Percentiles rank a stretch among this genome's conserved stretches.
phyloP scores from a whole-genome alignment of 2,329 filamentous ascomycete species.

The Sphaceloma murrayae region DNA sequence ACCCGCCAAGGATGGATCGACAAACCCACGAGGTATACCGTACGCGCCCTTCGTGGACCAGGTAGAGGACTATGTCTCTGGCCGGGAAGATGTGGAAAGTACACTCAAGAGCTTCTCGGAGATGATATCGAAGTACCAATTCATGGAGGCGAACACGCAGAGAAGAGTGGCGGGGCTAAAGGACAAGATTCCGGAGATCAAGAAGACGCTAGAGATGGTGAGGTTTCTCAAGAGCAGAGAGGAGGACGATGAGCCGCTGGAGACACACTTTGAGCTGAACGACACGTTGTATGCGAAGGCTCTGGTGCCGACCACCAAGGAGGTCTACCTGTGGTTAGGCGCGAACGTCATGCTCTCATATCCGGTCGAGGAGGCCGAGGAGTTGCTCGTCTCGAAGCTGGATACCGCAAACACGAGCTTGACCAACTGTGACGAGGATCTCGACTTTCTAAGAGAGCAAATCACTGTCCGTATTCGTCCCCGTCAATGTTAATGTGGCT shows the following conservation, averaged over 20 bases:
- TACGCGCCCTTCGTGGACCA: slow-evolving; percentile 78
- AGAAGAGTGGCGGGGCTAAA: slow-evolving; percentile 69
- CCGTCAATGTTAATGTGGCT: no score
- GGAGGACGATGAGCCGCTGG: slow-evolving; percentile 61
- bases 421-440: slow-evolving; percentile 85
- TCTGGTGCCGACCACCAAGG: slow-evolving; percentile 67
- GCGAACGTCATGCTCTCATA: slow-evolving; percentile 98
- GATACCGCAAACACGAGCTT: slow-evolving; percentile 69
- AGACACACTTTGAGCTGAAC: slow-evolving; percentile 93
- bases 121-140: slow-evolving; percentile 98
- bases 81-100: slow-evolving; percentile 67
- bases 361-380: slow-evolving; percentile 76
- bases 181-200: slow-evolving; percentile 95
- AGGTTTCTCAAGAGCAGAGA: slow-evolving; percentile 70
- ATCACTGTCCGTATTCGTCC: slow-evolving; percentile 85
- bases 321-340: slow-evolving; percentile 96
- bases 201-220: slow-evolving; percentile 89
- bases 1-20: slow-evolving; percentile 39
- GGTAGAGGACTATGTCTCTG: slow-evolving; percentile 77
- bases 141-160: slow-evolving; percentile 94
- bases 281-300: slow-evolving; percentile 92
- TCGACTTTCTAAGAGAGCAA: slow-evolving; percentile 91
- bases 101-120: slow-evolving; percentile 80
- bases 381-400: slow-evolving; percentile 67
- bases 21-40: slow-evolving; percentile 76